Base-by-base conservation (phyloP, 306 rosid species). In the Lathyrus tuberosus region DNA sequence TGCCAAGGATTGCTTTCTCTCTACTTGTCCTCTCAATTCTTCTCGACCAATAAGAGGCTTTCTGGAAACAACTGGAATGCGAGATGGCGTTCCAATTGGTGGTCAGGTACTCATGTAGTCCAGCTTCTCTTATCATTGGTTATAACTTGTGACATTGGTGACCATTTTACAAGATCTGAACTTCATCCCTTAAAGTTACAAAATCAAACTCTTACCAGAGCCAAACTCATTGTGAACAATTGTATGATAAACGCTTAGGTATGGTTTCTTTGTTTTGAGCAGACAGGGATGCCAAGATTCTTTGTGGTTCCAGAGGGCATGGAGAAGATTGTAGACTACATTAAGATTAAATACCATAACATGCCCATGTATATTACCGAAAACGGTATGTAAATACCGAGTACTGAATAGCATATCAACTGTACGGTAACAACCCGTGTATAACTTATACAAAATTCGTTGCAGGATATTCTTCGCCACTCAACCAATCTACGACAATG, bases 231-330 rank as follows among this genome's bases (percentile, higher is more conserved):
- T 9, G 2, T 52, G 58, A 51, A 48, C 24, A 48, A 48, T 48
- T 48, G 10, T 16, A 15, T 16, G 61, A 54, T 22, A 5, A 22
- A 13, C 0, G 41, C 43, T 33, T 8, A 49, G 43, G 40, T 48
- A 63, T 42, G n/a, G 49, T 17, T 12, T 38, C 0, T n/a, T 71
- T 76, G 37, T 51, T 63, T 38, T 17, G 42, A 52, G 33, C 79
- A 89, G 90, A 89, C 96, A 11, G 96, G 86, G 80, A 10, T 78
- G 3, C 0, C 63, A 18, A 14, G 16, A 5, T 79, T 83, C 78
- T 87, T 73, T 69, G 88, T 87, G 58, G 92, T 87, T 85, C 96
- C 96, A 40, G 66, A 64, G 14, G 89, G 90, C 51, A 35, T 90
- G 79, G 89, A 85, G 77, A 76, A 82, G 58, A 46, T 62, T 26